Conservation (phyloP, 2,329 filamentous ascomycete species). For the Thyridium curvatum region DNA sequence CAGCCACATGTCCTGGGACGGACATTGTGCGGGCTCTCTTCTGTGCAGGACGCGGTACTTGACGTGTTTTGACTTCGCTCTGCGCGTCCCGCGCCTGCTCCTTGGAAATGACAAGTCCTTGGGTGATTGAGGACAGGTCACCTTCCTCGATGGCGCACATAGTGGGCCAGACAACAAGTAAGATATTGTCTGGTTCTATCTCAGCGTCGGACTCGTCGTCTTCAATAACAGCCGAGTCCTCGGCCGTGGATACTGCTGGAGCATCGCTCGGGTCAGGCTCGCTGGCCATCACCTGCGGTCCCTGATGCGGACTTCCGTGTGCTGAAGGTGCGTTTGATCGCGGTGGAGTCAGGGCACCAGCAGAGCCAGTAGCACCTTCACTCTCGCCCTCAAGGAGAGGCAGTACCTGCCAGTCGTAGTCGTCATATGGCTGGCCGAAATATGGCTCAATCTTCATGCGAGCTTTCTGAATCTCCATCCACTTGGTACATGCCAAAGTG, state of each 20-base stretch:
- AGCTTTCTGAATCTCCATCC: slow-evolving; percentile 23
- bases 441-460: slow-evolving; percentile 27
- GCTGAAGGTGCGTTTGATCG: too few species aligned
- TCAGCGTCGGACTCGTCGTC: slow-evolving; percentile 6
- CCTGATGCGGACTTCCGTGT: too few species aligned
- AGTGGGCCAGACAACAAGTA: slow-evolving; percentile 26
- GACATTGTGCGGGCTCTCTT: slow-evolving; percentile 10
- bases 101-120: slow-evolving; percentile 25
- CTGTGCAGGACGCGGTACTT: background rate
- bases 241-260: background rate
- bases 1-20: slow-evolving; percentile 4
- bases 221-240: background rate
- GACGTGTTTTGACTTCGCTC: background rate
- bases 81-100: slow-evolving; percentile 20
- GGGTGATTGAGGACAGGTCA: slow-evolving; percentile 24
- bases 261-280: slow-evolving; percentile 1
- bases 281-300: slow-evolving; percentile 1
- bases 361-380: too few species aligned
- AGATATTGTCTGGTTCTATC: slow-evolving; percentile 22
- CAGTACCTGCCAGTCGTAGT: slow-evolving; percentile 26
- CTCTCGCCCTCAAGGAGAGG: slow-evolving; percentile 20
- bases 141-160: slow-evolving; percentile 25
- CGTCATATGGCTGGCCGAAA: slow-evolving; percentile 25
- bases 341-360: too few species aligned
- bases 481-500: slow-evolving; percentile 21